These are phyloP conservation scores for Amauroascus verrucosus DNA, from an alignment of 2,329 filamentous ascomycete species.

Conservation along the genomic window DNA sequence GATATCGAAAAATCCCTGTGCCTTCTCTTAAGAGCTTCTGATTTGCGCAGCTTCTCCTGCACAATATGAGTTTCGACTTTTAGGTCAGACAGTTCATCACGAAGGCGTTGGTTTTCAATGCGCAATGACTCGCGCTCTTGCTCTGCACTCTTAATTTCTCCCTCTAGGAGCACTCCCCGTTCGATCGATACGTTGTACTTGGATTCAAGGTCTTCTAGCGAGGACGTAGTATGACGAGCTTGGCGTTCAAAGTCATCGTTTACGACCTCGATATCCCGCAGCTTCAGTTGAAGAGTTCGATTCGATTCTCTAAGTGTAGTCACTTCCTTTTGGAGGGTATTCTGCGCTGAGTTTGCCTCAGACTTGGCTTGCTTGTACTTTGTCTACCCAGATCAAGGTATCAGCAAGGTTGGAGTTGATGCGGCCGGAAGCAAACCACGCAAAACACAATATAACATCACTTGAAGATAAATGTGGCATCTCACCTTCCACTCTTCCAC, in stretches of 20 bases:
- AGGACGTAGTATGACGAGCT: constrained; percentile 88
- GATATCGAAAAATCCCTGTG: constrained; percentile 40
- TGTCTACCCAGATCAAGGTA: constrained; percentile 44
- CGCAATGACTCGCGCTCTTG: constrained; percentile 81
- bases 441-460: background rate
- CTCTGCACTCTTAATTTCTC: constrained; percentile 83
- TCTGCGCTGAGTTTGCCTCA: constrained; percentile 77
- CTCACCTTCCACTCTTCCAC: constrained; percentile 97
- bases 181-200: constrained; percentile 96
- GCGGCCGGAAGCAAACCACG: background rate
- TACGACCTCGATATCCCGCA: constrained; percentile 92
- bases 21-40: constrained; percentile 43
- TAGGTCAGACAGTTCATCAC: constrained; percentile 83
- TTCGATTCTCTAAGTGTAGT: constrained; percentile 79
- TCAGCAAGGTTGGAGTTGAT: background rate
- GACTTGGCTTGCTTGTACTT: constrained; percentile 94
- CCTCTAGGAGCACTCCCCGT: constrained; percentile 82
- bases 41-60: constrained; percentile 80
- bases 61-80: constrained; percentile 92
- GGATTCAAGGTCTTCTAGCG: constrained; percentile 89
- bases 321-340: constrained; percentile 85
- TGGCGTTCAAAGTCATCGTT: constrained; percentile 98
- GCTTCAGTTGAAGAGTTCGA: constrained; percentile 65
- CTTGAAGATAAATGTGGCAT: constrained; percentile 5
- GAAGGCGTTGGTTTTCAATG: constrained; percentile 80